Conservation (phyloP, 1,284 basidiomycete species). For the Volvariella surrecta region DNA sequence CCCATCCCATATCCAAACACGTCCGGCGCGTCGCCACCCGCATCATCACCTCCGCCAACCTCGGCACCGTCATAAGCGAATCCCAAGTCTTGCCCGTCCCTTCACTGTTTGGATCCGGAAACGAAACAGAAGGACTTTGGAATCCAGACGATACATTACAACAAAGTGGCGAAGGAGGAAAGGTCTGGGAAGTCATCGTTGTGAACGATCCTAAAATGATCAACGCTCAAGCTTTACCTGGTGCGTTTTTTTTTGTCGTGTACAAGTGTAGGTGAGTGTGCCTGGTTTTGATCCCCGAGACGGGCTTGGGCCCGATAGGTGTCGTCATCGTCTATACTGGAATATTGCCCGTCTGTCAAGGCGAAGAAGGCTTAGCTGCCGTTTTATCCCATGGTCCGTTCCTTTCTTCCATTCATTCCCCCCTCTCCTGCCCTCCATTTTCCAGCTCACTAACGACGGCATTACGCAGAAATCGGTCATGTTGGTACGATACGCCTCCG, state of each 20-base stretch:
- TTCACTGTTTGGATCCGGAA: conserved; percentile 16
- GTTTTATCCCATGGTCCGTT: conserved; percentile 78
- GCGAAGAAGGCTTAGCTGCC: conserved; percentile 81
- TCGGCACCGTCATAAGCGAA: conserved; percentile 50
- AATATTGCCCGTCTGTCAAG: conserved; percentile 72
- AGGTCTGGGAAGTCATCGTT: conserved; percentile 73
- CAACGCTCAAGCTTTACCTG: conserved; percentile 79
- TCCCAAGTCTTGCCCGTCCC: conserved; percentile 12
- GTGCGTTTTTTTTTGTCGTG: conserved; percentile 27
- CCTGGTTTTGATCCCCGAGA: neutral
- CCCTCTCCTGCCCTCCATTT: neutral
- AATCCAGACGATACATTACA: conserved; percentile 20
- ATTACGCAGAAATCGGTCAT: conserved; percentile 72
- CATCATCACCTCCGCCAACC: conserved; percentile 67
- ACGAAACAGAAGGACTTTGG: conserved; percentile 23
- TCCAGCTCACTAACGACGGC: neutral
- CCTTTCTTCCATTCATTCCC: neutral
- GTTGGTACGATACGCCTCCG: conserved; percentile 38
- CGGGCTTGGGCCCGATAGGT: conserved; percentile 14
- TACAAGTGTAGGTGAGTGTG: neutral
- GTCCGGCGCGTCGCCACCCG: conserved; percentile 64
- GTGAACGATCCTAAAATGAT: conserved; percentile 67
- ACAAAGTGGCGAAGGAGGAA: conserved; percentile 18
- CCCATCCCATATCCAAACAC: conserved; percentile 58
- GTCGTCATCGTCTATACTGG: conserved; percentile 85